Evolutionary conservation across 140 eudicot species (phyloP).

Genomic region (Stevia rebaudiana): DNA sequence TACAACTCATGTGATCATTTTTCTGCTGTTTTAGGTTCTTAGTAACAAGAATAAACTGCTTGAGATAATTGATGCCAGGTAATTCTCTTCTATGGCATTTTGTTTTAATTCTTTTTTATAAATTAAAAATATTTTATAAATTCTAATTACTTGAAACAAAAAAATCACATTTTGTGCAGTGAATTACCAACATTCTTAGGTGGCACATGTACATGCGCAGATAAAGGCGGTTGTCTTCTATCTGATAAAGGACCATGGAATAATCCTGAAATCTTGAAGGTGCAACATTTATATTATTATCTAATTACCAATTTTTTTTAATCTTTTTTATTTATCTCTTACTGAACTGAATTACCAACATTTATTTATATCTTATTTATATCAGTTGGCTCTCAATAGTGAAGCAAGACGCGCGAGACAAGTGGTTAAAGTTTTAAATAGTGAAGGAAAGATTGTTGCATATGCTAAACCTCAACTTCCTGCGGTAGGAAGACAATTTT

Average conservation of each 20-base stretch:
- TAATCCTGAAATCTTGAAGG: constrained; percentile 77
- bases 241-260: constrained; percentile 97
- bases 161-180: constrained; percentile 36
- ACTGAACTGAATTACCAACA: not conserved
- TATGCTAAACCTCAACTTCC: constrained; percentile 79
- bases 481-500: constrained; percentile 34
- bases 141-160: too few relatives aligned
- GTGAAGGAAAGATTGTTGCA: constrained; percentile 83
- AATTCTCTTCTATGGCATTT: constrained; percentile 1
- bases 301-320: not conserved
- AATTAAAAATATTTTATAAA: too few relatives aligned
- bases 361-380: not conserved
- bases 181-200: constrained; percentile 86
- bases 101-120: too few relatives aligned
- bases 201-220: constrained; percentile 79
- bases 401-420: constrained; percentile 82
- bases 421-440: constrained; percentile 76
- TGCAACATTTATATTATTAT: constrained; percentile 8
- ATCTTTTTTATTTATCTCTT: not conserved
- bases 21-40: constrained; percentile 51
- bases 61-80: constrained; percentile 87
- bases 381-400: constrained; percentile 83
- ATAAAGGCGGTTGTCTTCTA: constrained; percentile 75
- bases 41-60: constrained; percentile 77
- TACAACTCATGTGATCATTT: not conserved